A percentile compares a stretch with the other conserved stretches of the same genome.
These are phyloP conservation scores for Zarea fungicola DNA, from an alignment of 2,329 filamentous ascomycete genomes.

Conservation along the genomic window DNA sequence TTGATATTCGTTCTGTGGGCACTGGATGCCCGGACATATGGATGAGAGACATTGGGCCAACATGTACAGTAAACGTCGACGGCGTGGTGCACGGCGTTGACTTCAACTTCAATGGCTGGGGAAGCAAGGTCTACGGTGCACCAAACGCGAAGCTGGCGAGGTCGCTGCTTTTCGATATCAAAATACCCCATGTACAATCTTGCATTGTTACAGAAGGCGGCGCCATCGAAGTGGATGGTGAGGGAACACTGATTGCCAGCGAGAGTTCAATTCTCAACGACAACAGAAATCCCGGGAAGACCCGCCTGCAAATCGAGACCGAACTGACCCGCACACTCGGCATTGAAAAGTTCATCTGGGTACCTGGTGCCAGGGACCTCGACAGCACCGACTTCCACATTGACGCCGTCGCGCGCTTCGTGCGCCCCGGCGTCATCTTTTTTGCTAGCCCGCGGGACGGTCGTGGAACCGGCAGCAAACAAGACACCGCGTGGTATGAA, in stretches of 20 bases:
- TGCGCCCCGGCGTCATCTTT: slow-evolving; percentile 4
- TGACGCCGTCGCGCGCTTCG: slow-evolving; percentile 12
- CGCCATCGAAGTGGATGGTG: slow-evolving; percentile 13
- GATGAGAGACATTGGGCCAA: slow-evolving; percentile 13
- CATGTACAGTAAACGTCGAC: not conserved
- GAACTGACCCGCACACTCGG: slow-evolving; percentile 12
- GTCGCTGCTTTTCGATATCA: not conserved
- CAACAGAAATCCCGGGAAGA: slow-evolving; percentile 12
- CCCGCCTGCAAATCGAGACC: slow-evolving; percentile 2
- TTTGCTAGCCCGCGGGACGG: not conserved
- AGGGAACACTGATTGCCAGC: slow-evolving; percentile 11
- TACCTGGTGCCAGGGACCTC: slow-evolving; percentile 4
- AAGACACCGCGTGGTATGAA: not conserved
- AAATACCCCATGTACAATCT: not conserved
- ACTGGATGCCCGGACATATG: slow-evolving; percentile 6
- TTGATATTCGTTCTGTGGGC: not conserved
- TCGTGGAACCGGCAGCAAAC: not conserved
- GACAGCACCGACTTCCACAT: slow-evolving; percentile 14
- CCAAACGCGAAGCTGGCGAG: not conserved
- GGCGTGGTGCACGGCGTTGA: slow-evolving; percentile 1
- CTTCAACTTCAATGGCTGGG: slow-evolving; percentile 13
- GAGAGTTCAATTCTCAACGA: slow-evolving; percentile 14
- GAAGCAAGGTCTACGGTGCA: not conserved
- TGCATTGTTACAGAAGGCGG: slow-evolving; percentile 12
- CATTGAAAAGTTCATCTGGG: slow-evolving; percentile 12